Evolutionary conservation across 2,329 filamentous ascomycete species (phyloP), one percentile per base, ranked within the genome.

Genomic region (Venturia carpophila): DNA sequence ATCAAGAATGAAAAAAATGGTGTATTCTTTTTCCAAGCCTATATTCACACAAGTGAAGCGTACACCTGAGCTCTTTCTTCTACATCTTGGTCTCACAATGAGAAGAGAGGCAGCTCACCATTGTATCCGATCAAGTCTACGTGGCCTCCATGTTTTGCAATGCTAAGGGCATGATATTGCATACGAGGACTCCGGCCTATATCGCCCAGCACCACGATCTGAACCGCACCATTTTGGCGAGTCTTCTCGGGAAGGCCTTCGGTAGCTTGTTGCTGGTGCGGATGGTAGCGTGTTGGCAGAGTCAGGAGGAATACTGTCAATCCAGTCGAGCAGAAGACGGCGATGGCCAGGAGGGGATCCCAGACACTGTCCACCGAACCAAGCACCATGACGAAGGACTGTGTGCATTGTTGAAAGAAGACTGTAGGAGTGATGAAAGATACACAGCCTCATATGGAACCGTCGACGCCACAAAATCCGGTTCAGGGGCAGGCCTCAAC

Each of bases 91-190:
- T 4, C 11, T 11, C 11, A 5, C 11, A 34, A 58, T n/a, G 6
- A 37, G 10, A 58, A 34, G 6, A 37, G 10, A 34, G 42, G 24
- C 17, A 49, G 42, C 63, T 66, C 74, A 92, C 91, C 91, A 73
- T 88, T 82, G 74, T 97, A 97, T 58, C 93, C 94, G 70, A 99
- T 87, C 15, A 99, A 79, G 73, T 93, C 87, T 24, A 97, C 93
- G 42, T 83, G 82, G 7, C 87, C 88, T 30, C 91, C 91, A 72
- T 92, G 87, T 71, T 87, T 89, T 49, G 91, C 91, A 71, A 97
- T 87, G 74, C 93, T 97, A 70, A 96, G 80, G 24, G 93, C 93
- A 82, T 99, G 94, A 71, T 99, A 97, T 73, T 97, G 92, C 93
- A 99, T 99, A 65, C 94, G 91, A 62, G 94, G 94, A 74, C 93